Percentiles rank a stretch among this genome's conserved stretches.
phyloP scores from a whole-genome alignment of 2,329 filamentous ascomycete species.

The Penicillium sumatraense region DNA sequence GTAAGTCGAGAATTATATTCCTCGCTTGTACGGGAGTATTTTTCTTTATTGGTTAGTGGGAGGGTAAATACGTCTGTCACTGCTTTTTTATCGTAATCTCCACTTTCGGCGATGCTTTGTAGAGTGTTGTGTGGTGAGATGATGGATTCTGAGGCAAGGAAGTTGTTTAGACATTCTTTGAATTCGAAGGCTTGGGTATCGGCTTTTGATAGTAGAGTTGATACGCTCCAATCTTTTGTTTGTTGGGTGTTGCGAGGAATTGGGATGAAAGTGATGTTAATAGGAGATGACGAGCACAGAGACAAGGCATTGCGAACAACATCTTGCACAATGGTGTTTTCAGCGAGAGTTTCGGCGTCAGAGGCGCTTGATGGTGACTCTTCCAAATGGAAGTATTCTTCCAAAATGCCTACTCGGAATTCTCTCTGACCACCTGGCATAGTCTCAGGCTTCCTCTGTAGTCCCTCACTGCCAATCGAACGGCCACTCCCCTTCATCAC shows the following conservation, averaged over 20 bases:
- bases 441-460: not conserved
- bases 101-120: slow-evolving; percentile 54
- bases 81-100: slow-evolving; percentile 53
- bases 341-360: slow-evolving; percentile 30
- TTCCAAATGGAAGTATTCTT: slow-evolving; percentile 60
- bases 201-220: slow-evolving; percentile 45
- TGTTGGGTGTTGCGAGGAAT: slow-evolving; percentile 47
- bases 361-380: slow-evolving; percentile 10
- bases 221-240: slow-evolving; percentile 17
- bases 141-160: slow-evolving; percentile 51
- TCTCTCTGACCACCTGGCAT: not conserved
- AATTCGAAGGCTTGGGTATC: slow-evolving; percentile 68
- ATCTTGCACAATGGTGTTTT: slow-evolving; percentile 62
- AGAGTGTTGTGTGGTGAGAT: slow-evolving; percentile 44
- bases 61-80: slow-evolving; percentile 64
- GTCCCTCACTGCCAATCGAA: not conserved
- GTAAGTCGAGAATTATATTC: slow-evolving; percentile 55
- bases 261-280: slow-evolving; percentile 47
- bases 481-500: slow-evolving; percentile 25
- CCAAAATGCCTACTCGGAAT: slow-evolving; percentile 52
- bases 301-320: slow-evolving; percentile 54
- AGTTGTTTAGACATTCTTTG: slow-evolving; percentile 58
- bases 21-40: slow-evolving; percentile 57
- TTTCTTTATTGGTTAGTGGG: slow-evolving; percentile 56
- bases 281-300: not conserved